Conservation (phyloP, 1,139 yeast genomes). For the Blastobotrys indianensis region DNA sequence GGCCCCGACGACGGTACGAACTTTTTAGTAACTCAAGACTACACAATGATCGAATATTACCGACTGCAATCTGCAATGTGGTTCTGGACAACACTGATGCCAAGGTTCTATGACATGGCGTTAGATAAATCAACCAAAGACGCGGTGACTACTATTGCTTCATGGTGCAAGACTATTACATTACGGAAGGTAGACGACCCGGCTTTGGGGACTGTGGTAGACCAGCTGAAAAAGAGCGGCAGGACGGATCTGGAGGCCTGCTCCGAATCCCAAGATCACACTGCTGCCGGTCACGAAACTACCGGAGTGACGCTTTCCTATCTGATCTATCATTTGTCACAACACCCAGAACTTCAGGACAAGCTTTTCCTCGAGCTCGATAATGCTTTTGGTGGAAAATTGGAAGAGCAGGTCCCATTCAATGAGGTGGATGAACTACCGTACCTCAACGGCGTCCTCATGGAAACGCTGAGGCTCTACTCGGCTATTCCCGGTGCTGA, state of each 20-base stretch:
- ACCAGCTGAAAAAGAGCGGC: slow-evolving; percentile 33
- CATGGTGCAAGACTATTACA: slow-evolving; percentile 45
- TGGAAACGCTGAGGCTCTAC: slow-evolving; percentile 56
- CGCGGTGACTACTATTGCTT: slow-evolving; percentile 40
- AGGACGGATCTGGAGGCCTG: slow-evolving; percentile 34
- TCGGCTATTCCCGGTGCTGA: slow-evolving; percentile 73
- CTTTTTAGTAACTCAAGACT: slow-evolving; percentile 36
- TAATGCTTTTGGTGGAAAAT: slow-evolving; percentile 19
- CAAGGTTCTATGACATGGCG: slow-evolving; percentile 47
- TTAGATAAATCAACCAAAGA: slow-evolving; percentile 39
- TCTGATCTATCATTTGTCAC: slow-evolving; percentile 53
- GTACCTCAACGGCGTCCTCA: slow-evolving; percentile 50
- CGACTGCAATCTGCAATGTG: slow-evolving; percentile 56
- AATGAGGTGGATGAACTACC: slow-evolving; percentile 46
- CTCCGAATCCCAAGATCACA: slow-evolving; percentile 46
- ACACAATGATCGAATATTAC: slow-evolving; percentile 33
- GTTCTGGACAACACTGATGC: slow-evolving; percentile 64
- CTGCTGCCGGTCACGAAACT: slow-evolving; percentile 72
- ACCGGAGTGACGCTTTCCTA: slow-evolving; percentile 64
- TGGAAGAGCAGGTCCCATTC: slow-evolving; percentile 15
- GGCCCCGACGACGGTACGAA: slow-evolving; percentile 43
- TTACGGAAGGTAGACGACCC: slow-evolving; percentile 11
- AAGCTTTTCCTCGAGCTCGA: slow-evolving; percentile 42
- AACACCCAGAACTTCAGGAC: slow-evolving; percentile 43
- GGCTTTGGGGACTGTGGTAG: slow-evolving; percentile 38